phyloP scores from a whole-genome alignment of 2,329 filamentous ascomycete genomes.

The Moelleriella libera region DNA sequence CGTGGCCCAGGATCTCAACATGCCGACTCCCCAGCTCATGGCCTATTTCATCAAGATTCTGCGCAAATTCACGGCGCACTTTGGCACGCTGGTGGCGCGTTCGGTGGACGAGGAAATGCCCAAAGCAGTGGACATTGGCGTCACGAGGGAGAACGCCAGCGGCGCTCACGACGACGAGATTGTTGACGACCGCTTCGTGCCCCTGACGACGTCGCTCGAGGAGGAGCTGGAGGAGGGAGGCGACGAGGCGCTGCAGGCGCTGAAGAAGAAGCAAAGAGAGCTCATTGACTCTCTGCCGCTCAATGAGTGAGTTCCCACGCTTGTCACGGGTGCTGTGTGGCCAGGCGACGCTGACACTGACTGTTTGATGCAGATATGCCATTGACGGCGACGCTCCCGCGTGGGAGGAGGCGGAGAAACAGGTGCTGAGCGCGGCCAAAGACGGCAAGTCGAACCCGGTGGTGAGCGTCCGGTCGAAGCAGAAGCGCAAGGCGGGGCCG shows the following conservation, averaged over 20 bases:
- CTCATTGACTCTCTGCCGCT: constrained; percentile 84
- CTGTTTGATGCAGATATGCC: constrained; percentile 36
- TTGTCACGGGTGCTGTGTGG: neutral
- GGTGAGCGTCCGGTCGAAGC: constrained; percentile 74
- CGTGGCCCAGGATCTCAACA: constrained; percentile 62
- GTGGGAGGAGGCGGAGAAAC: constrained; percentile 62
- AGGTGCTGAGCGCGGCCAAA: constrained; percentile 46
- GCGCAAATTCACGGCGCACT: constrained; percentile 70
- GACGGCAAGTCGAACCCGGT: constrained; percentile 43
- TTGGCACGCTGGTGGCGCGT: constrained; percentile 59
- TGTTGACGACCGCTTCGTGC: constrained; percentile 51
- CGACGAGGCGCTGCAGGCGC: constrained; percentile 55
- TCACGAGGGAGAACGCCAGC: constrained; percentile 42
- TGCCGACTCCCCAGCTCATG: constrained; percentile 66
- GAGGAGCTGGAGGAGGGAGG: constrained; percentile 78
- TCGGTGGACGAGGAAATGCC: constrained; percentile 58
- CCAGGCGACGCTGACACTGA: neutral
- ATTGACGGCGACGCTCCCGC: constrained; percentile 46
- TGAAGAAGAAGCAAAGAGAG: constrained; percentile 70
- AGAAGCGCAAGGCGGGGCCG: constrained; percentile 57
- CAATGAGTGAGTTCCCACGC: constrained; percentile 38
- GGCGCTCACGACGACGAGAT: constrained; percentile 58
- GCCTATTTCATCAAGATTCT: constrained; percentile 97
- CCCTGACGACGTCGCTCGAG: constrained; percentile 56
- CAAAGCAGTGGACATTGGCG: constrained; percentile 38